Evolutionary conservation across 2,329 filamentous ascomycete genomes (phyloP).

Genomic region (Pseudocercospora fijiensis): DNA sequence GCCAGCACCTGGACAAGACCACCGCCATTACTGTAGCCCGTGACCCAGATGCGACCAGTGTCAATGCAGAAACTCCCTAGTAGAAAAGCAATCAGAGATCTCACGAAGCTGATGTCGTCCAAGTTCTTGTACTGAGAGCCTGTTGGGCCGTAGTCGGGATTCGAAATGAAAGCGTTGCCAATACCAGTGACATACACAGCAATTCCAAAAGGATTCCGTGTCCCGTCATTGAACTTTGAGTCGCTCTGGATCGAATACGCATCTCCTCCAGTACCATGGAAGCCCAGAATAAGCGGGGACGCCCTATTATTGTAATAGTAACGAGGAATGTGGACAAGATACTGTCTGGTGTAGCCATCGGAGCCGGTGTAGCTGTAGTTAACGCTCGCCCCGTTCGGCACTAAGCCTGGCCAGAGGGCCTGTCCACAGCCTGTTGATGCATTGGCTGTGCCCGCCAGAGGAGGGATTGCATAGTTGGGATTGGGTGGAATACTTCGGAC

Average conservation of each 20-base stretch:
- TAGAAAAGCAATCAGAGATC: conserved; percentile 43
- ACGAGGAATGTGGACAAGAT: conserved; percentile 40
- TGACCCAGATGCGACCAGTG: conserved; percentile 44
- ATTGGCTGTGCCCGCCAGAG: conserved; percentile 13
- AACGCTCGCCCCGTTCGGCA: conserved; percentile 22
- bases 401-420: conserved; percentile 25
- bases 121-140: not conserved
- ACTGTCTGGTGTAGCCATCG: conserved; percentile 37
- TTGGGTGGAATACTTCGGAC: conserved; percentile 21
- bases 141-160: conserved; percentile 18
- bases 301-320: conserved; percentile 41
- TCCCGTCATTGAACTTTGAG: conserved; percentile 45
- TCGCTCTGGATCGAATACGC: conserved; percentile 42
- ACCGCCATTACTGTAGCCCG: conserved; percentile 56
- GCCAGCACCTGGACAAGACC: conserved; percentile 51
- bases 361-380: conserved; percentile 22
- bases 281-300: conserved; percentile 47
- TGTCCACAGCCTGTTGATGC: conserved; percentile 30
- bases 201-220: conserved; percentile 45
- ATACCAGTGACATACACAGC: conserved; percentile 45
- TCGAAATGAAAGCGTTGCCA: conserved; percentile 18
- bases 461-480: conserved; percentile 21
- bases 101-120: conserved; percentile 47
- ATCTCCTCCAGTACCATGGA: conserved; percentile 43
- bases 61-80: conserved; percentile 48